A percentile compares a stretch with the other conserved stretches of the same genome.
phyloP scores from a whole-genome alignment of 805 yeast genomes.

The Kodamaea nitidulidarum region DNA sequence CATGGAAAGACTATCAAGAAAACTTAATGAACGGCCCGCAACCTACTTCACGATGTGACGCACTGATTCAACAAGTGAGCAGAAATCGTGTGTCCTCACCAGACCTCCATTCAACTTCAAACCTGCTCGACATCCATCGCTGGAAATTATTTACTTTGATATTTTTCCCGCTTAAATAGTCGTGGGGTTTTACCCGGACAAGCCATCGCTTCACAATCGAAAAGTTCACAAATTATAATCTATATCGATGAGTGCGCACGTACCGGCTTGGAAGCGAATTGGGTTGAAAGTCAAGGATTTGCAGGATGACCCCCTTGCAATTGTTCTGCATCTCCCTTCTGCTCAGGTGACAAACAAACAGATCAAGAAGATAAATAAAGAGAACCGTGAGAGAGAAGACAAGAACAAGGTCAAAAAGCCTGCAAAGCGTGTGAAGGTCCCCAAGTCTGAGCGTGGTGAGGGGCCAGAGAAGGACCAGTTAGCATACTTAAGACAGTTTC shows the following conservation, averaged over 20 bases:
- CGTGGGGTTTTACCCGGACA: conserved; percentile 3
- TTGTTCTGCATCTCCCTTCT: conserved; percentile 44
- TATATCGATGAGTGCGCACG: conserved; percentile 11
- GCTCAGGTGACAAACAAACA: conserved; percentile 40
- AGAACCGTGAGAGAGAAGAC: conserved; percentile 18
- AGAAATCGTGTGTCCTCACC: not conserved
- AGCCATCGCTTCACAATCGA: not conserved
- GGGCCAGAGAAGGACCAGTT: conserved; percentile 79
- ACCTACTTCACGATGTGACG: not conserved
- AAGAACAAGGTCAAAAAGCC: conserved; percentile 44
- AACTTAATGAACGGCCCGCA: not conserved
- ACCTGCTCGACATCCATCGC: too few species aligned
- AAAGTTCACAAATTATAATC: not conserved
- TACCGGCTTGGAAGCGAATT: conserved; percentile 83
- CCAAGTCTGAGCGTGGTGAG: conserved; percentile 62
- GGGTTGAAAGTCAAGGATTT: conserved; percentile 60
- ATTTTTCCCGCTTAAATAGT: not conserved
- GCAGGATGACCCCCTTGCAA: conserved; percentile 43
- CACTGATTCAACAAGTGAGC: not conserved
- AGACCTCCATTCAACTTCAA: not conserved
- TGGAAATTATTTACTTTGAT: too few species aligned
- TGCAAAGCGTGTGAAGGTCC: conserved; percentile 66
- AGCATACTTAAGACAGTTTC: conserved; percentile 56
- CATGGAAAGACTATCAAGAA: conserved; percentile 1
- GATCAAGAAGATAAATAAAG: conserved; percentile 38